Base-by-base conservation (phyloP, 23 red algal species). In the Gracilaria caudata region DNA sequence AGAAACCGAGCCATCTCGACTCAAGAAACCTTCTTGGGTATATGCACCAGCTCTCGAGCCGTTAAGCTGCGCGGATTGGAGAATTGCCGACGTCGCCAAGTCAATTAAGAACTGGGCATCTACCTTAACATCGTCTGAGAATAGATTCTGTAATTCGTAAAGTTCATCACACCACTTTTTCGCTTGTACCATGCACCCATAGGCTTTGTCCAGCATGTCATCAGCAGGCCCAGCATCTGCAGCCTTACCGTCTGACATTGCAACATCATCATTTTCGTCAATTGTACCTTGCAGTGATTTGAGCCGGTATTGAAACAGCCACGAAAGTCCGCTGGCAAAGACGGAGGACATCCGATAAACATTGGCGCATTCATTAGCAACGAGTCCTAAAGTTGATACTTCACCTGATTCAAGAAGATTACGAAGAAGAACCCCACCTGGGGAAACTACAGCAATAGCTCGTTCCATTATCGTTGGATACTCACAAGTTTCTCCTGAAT, bases 271-370 rank as follows among this genome's bases (percentile, higher is more conserved):
- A 25, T 49, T 24, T 25, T 49, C 40, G 1, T 66, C 61, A 75
- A 19, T 75, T 1, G 40, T 14, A 2, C 12, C 19, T 29, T 75
- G 39, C 0, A 43, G 24, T 9, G 77, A 80, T 40, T 58, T 60
- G 17, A 53, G 35, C 0, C 56, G 77, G 28, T 58, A 60, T 39
- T 80, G 51, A 58, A 80, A 60, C 28, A 89, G 73, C 85, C 72
- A 89, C 13, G 74, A 58, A 24, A 77, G 46, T 45, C 85, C 85
- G 47, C 57, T 64, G 9, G 85, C 85, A 89, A 63, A 89, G 17
- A 89, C 75, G 9, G 85, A 75, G 12, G 85, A 89, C 37, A 89
- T 49, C 19, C 64, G 53, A 74, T 63, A 79, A 45, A 38, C 47
- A 39, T 89, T 77, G 28, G 47, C 55, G 29, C 53, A 68, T 68